These are phyloP conservation scores for Rhododendron ferrugineum DNA, from an alignment of 148 eudicot genomes.

Conservation along the genomic window DNA sequence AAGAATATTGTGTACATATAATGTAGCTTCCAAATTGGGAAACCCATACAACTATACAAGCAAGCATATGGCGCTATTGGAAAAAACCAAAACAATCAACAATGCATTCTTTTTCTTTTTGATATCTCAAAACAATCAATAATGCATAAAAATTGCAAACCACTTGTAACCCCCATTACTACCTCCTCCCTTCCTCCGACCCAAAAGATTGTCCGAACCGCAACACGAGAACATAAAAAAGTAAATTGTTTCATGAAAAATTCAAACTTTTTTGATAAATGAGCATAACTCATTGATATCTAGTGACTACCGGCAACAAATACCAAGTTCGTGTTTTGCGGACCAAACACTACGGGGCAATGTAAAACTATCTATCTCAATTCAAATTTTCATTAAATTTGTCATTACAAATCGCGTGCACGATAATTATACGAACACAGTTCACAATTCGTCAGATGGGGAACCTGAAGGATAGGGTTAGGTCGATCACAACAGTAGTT, in stretches of 20 bases:
- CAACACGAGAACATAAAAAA: not conserved
- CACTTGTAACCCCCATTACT: not conserved
- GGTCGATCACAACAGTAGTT: slow-evolving; percentile 89
- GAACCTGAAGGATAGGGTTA: slow-evolving; percentile 87
- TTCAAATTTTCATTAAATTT: not conserved
- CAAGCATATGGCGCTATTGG: not conserved
- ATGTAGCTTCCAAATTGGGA: not conserved
- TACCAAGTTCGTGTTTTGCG: not conserved
- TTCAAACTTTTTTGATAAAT: not conserved
- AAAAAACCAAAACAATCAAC: not conserved
- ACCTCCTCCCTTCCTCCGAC: not conserved
- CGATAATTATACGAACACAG: not conserved
- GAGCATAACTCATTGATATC: not conserved
- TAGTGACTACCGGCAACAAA: not conserved
- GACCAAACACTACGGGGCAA: not conserved
- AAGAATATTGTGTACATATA: not conserved
- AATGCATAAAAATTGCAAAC: not conserved
- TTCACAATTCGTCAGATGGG: not conserved
- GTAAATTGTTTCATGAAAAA: no score
- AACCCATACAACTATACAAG: not conserved
- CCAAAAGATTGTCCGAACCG: no score
- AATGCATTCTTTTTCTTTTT: not conserved
- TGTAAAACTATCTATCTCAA: not conserved
- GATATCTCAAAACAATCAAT: not conserved
- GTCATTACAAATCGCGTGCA: not conserved